phyloP scores from a whole-genome alignment of 2,329 filamentous ascomycete species.

The Tolypocladium inflatum region DNA sequence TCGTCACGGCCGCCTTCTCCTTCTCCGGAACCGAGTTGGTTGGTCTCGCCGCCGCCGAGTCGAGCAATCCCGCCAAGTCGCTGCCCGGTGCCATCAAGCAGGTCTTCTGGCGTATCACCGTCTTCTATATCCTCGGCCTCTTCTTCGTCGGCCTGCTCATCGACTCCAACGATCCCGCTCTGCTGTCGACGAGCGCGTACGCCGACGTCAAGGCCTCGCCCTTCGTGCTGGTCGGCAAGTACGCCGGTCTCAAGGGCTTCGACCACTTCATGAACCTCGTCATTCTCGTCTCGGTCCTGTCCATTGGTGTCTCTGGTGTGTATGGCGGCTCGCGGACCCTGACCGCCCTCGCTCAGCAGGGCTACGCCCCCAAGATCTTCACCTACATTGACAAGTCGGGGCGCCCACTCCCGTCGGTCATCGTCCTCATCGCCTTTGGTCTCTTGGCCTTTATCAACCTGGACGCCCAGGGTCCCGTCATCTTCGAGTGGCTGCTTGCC shows the following conservation, averaged over 20 bases:
- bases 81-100: slow-evolving; percentile 71
- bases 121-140: slow-evolving; percentile 36
- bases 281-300: slow-evolving; percentile 40
- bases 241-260: slow-evolving; percentile 33
- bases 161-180: slow-evolving; percentile 24
- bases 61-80: slow-evolving; percentile 54
- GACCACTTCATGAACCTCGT: slow-evolving; percentile 41
- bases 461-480: slow-evolving; percentile 30
- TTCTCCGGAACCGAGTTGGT: slow-evolving; percentile 59
- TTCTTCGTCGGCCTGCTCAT: slow-evolving; percentile 35
- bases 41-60: slow-evolving; percentile 58
- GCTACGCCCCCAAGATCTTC: slow-evolving; percentile 40
- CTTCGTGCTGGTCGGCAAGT: slow-evolving; percentile 37
- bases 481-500: slow-evolving; percentile 55
- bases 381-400: slow-evolving; percentile 41
- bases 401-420: slow-evolving; percentile 35
- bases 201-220: slow-evolving; percentile 30
- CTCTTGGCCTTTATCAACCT: slow-evolving; percentile 35
- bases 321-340: slow-evolving; percentile 45
- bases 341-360: slow-evolving; percentile 39
- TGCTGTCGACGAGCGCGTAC: slow-evolving; percentile 23
- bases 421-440: slow-evolving; percentile 30
- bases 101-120: slow-evolving; percentile 40
- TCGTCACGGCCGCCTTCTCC: slow-evolving; percentile 59
- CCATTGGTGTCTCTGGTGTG: slow-evolving; percentile 41